These are phyloP conservation scores for Leccinum subfulvum DNA, from an alignment of 1,284 basidiomycete genomes.

Conservation along the genomic window DNA sequence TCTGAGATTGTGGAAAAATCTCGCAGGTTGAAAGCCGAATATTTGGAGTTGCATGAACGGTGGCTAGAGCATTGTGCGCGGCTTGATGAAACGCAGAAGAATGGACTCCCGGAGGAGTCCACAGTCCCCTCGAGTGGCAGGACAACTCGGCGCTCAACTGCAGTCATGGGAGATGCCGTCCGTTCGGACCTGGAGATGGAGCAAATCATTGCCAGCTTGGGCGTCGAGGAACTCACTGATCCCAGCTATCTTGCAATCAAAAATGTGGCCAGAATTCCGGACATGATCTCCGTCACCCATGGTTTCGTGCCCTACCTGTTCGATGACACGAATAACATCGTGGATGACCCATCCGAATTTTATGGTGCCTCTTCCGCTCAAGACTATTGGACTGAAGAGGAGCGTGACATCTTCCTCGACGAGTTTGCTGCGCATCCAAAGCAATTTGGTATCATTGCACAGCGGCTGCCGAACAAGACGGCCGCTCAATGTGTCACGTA, in stretches of 20 bases:
- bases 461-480: constrained; percentile 82
- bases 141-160: constrained; percentile 72
- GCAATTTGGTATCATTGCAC: constrained; percentile 89
- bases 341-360: constrained; percentile 78
- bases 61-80: constrained; percentile 72
- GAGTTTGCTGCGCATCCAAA: constrained; percentile 88
- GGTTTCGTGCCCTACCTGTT: constrained; percentile 63
- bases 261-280: constrained; percentile 89
- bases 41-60: constrained; percentile 62
- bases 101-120: constrained; percentile 35
- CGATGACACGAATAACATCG: constrained; percentile 83
- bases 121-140: constrained; percentile 50
- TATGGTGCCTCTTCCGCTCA: constrained; percentile 72
- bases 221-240: constrained; percentile 90
- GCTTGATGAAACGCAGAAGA: constrained; percentile 50
- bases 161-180: constrained; percentile 82
- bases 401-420: constrained; percentile 78
- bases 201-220: constrained; percentile 91
- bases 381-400: constrained; percentile 86
- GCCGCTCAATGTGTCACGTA: constrained; percentile 87
- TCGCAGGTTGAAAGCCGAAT: constrained; percentile 60
- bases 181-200: constrained; percentile 96
- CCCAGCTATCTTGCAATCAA: constrained; percentile 83
- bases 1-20: constrained; percentile 54
- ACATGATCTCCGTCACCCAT: constrained; percentile 80